These are phyloP conservation scores for Aureobasidium sp. DNA, from an alignment of 2,329 filamentous ascomycete species.

Conservation along the genomic window DNA sequence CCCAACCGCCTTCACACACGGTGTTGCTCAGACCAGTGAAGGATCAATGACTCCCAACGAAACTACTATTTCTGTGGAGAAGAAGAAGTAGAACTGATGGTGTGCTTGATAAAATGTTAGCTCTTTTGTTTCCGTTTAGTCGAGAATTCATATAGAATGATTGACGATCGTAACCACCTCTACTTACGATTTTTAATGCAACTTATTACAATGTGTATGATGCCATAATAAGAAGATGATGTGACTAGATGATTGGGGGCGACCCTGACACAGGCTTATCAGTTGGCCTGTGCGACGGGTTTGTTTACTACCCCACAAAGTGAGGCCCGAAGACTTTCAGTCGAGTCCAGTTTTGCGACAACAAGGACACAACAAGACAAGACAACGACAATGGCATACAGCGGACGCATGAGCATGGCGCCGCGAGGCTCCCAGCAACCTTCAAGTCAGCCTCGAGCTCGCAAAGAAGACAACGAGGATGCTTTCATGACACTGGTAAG, in stretches of 20 bases:
- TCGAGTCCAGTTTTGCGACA: neutral
- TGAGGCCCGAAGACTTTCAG: neutral
- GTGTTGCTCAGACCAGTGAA: neutral
- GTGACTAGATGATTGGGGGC: neutral
- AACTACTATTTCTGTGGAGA: neutral
- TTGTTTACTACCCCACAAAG: conserved; percentile 2
- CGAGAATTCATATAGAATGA: neutral
- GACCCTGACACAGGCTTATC: neutral
- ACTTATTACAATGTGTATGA: neutral
- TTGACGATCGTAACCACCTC: neutral
- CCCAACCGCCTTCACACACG: neutral
- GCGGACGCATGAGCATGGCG: conserved; percentile 43
- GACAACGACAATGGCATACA: conserved; percentile 34
- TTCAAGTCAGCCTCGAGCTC: conserved; percentile 25
- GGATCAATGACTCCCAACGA: neutral
- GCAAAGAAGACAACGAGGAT: conserved; percentile 37
- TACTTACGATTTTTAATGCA: neutral
- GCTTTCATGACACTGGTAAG: conserved; percentile 44
- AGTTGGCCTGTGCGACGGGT: neutral
- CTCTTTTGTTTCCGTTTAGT: neutral
- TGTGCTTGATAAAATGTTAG: neutral
- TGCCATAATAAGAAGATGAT: too few relatives aligned
- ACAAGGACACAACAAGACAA: neutral
- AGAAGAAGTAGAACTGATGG: neutral
- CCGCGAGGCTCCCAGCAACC: conserved; percentile 29